phyloP scores from a whole-genome alignment of 169 alveolate genomes.

The Babesia sp. region DNA sequence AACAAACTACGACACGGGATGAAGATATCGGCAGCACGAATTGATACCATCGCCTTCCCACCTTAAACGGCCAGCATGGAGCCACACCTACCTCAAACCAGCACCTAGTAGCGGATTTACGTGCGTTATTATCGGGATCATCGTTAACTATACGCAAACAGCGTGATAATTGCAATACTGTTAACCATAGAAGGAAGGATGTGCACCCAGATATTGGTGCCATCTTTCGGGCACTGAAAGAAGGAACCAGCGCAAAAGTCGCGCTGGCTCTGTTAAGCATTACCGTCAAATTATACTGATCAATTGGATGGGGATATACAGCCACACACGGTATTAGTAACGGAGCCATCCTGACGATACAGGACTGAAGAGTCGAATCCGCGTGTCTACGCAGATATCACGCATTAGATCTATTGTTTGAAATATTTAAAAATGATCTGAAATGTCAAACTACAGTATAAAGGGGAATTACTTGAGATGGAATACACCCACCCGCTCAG shows the following conservation, averaged over 20 bases:
- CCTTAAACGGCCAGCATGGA: neutral
- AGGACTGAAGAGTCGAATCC: too few species aligned
- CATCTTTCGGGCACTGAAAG: conserved; percentile 6
- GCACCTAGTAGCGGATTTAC: neutral
- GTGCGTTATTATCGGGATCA: neutral
- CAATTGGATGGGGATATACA: neutral
- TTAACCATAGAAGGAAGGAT: neutral
- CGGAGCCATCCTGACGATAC: too few species aligned
- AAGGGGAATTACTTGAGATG: too few species aligned
- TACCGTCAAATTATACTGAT: neutral
- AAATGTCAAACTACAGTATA: too few species aligned
- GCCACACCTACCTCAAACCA: conserved; percentile 9
- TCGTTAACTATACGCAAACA: neutral
- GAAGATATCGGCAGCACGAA: too few species aligned
- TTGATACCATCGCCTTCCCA: too few species aligned
- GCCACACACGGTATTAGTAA: too few species aligned
- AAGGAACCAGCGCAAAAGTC: neutral
- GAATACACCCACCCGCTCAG: too few species aligned
- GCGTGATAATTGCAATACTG: neutral
- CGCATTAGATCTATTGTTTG: too few species aligned
- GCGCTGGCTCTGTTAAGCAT: neutral
- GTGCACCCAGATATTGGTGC: neutral
- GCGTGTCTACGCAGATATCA: too few species aligned
- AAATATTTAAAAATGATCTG: too few species aligned
- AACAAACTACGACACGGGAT: too few species aligned